Evolutionary conservation across 1,284 basidiomycete species (phyloP).

Genomic region (Wolfiporia cocos): DNA sequence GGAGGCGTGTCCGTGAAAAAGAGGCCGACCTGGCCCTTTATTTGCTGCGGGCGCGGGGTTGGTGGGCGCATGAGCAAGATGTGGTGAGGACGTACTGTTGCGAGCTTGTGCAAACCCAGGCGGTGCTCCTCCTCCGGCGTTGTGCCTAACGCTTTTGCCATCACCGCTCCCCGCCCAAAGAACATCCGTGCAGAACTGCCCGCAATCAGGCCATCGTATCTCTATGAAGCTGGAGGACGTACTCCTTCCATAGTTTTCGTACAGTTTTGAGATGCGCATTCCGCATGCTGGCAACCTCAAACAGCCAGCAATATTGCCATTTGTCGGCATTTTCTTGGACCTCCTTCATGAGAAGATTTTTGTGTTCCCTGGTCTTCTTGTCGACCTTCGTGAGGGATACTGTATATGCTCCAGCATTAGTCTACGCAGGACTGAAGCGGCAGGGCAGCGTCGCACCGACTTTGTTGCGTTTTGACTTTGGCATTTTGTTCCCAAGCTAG

Average conservation of each 20-base stretch:
- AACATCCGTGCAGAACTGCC: conserved; percentile 83
- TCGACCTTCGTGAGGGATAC: conserved; percentile 76
- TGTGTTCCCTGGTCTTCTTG: conserved; percentile 82
- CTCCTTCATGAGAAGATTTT: conserved; percentile 78
- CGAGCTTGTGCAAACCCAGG: conserved; percentile 75
- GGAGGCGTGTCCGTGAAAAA: conserved; percentile 89
- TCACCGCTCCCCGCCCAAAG: conserved; percentile 88
- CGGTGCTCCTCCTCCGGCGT: conserved; percentile 86
- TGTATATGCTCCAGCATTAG: conserved; percentile 23
- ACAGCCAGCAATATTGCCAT: conserved; percentile 94
- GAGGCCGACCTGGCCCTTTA: conserved; percentile 91
- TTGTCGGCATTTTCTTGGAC: conserved; percentile 79
- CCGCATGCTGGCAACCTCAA: conserved; percentile 92
- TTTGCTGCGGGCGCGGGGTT: conserved; percentile 46
- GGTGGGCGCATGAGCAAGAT: not conserved
- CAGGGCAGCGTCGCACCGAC: no score
- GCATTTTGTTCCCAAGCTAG: no score
- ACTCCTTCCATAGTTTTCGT: conserved; percentile 92
- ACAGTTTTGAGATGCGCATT: conserved; percentile 94
- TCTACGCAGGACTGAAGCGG: no score
- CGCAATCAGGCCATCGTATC: conserved; percentile 5
- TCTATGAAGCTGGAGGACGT: conserved; percentile 22
- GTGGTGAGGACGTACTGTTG: conserved; percentile 42
- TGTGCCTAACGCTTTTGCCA: conserved; percentile 94
- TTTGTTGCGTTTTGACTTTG: conserved; percentile 84